Conservation (phyloP, 2,329 filamentous ascomycete genomes). For the Xylaria sp. region DNA sequence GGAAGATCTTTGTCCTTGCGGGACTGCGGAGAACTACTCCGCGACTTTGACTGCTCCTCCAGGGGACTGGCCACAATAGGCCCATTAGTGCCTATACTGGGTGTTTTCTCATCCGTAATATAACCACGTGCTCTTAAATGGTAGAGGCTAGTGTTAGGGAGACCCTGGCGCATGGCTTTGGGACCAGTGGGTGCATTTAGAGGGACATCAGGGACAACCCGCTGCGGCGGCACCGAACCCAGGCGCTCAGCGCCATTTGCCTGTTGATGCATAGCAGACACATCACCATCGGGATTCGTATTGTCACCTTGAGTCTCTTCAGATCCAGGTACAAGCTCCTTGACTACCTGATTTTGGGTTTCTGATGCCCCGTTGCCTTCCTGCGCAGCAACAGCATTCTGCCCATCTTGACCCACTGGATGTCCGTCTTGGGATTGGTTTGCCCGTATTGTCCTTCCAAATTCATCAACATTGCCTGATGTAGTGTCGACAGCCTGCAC, state of each 20-base stretch:
- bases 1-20: slow-evolving; percentile 51
- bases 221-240: slow-evolving; percentile 40
- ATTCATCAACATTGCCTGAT: slow-evolving; percentile 53
- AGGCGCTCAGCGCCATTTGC: slow-evolving; percentile 41
- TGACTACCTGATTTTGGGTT: slow-evolving; percentile 43
- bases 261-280: slow-evolving; percentile 48
- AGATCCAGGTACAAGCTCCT: slow-evolving; percentile 42
- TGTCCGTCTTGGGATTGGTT: slow-evolving; percentile 42
- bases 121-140: slow-evolving; percentile 67
- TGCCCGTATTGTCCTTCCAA: slow-evolving; percentile 51
- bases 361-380: slow-evolving; percentile 41
- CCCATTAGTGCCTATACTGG: slow-evolving; percentile 48
- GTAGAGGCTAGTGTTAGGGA: slow-evolving; percentile 82
- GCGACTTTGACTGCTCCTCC: slow-evolving; percentile 53
- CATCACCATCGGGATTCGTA: slow-evolving; percentile 48
- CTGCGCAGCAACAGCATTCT: slow-evolving; percentile 38
- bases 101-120: slow-evolving; percentile 53
- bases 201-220: slow-evolving; percentile 56
- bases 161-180: slow-evolving; percentile 90
- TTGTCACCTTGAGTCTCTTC: slow-evolving; percentile 44
- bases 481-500: slow-evolving; percentile 39
- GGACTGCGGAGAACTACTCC: slow-evolving; percentile 59
- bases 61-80: slow-evolving; percentile 47
- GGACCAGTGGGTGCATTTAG: slow-evolving; percentile 88
- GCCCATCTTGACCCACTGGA: slow-evolving; percentile 42